Evolutionary conservation across 805 yeast species (phyloP).

Genomic region (Candida sanyiensis): DNA sequence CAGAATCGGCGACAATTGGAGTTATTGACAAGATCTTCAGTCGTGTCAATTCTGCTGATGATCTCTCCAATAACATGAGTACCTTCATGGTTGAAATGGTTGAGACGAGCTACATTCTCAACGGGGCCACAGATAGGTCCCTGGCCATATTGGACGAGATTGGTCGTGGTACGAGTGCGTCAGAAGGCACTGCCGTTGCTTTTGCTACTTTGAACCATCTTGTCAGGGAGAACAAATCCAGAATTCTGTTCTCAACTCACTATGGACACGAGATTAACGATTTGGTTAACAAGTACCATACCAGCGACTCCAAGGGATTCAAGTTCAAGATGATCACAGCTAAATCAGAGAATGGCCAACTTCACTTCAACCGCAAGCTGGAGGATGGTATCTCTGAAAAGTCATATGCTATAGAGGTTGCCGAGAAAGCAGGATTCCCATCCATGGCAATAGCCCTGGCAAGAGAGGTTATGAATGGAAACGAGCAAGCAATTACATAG

Average conservation of each 20-base stretch:
- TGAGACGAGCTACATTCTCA: slow-evolving; percentile 81
- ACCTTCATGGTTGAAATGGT: slow-evolving; percentile 97
- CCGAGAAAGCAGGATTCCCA: slow-evolving; percentile 90
- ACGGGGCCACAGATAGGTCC: slow-evolving; percentile 72
- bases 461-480: slow-evolving; percentile 48
- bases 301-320: slow-evolving; percentile 76
- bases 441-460: slow-evolving; percentile 83
- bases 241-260: slow-evolving; percentile 92
- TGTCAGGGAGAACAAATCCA: slow-evolving; percentile 61
- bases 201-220: slow-evolving; percentile 90
- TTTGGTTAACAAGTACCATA: slow-evolving; percentile 50
- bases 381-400: slow-evolving; percentile 90
- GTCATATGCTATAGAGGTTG: slow-evolving; percentile 96
- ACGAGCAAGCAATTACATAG: too few species aligned
- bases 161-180: slow-evolving; percentile 75
- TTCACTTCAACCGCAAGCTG: slow-evolving; percentile 78
- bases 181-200: slow-evolving; percentile 96
- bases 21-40: slow-evolving; percentile 89
- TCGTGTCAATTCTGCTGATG: slow-evolving; percentile 96
- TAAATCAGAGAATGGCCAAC: slow-evolving; percentile 40
- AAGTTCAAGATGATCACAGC: slow-evolving; percentile 41
- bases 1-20: slow-evolving; percentile 67
- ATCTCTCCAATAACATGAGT: slow-evolving; percentile 90
- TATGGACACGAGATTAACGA: slow-evolving; percentile 83
- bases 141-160: slow-evolving; percentile 90